phyloP scores from a whole-genome alignment of 139 green algal species.

The Chlorella sp. region DNA sequence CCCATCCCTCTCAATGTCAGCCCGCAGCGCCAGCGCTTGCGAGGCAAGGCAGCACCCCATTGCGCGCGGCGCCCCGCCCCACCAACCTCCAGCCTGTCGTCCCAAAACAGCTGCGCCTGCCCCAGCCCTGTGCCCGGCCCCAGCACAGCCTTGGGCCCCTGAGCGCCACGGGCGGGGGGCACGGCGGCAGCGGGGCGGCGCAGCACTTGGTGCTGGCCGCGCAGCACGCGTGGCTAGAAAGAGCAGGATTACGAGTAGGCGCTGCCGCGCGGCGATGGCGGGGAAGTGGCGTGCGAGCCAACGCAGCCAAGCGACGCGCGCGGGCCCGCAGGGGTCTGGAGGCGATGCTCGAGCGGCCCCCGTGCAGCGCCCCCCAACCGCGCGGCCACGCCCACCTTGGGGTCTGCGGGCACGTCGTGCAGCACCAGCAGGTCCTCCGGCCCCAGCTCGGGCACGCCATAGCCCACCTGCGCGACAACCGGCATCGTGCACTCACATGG shows the following conservation, averaged over 20 bases:
- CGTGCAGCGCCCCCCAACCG: too few species aligned
- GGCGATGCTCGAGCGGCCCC: too few species aligned
- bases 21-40: too few species aligned
- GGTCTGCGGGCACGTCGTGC: slow-evolving; percentile 53
- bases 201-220: not conserved
- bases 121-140: slow-evolving; percentile 93
- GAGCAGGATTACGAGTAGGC: too few species aligned
- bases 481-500: too few species aligned
- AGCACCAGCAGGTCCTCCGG: slow-evolving; percentile 59
- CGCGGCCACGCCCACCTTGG: slow-evolving; percentile 45
- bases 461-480: slow-evolving; percentile 59
- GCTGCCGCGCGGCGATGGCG: too few species aligned
- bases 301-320: too few species aligned
- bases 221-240: not conserved
- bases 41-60: too few species aligned
- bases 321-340: too few species aligned
- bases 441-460: slow-evolving; percentile 78
- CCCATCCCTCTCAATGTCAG: too few species aligned
- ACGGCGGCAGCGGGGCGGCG: not conserved
- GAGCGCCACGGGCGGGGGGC: not conserved
- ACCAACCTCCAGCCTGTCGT: too few species aligned
- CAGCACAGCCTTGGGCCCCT: slow-evolving; percentile 82
- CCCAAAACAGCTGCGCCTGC: slow-evolving; percentile 87
- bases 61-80: too few species aligned
- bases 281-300: not conserved